Conservation (phyloP, 768 basidiomycete species). For the Boletus sensibilis region DNA sequence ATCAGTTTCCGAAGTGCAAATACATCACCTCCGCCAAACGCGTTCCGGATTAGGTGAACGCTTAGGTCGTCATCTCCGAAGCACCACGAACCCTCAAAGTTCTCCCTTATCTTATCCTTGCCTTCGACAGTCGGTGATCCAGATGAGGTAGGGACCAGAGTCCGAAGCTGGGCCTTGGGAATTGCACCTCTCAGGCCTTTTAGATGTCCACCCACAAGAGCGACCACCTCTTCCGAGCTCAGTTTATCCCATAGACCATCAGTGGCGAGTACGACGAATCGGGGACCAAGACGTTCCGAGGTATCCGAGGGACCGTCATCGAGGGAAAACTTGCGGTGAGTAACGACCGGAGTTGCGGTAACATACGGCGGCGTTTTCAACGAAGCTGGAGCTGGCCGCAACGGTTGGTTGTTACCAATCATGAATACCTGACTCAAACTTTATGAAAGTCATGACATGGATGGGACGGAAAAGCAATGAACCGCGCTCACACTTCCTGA, state of each 20-base stretch:
- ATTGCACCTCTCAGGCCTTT: slow-evolving; percentile 66
- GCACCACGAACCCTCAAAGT: slow-evolving; percentile 57
- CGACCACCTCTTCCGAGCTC: slow-evolving; percentile 82
- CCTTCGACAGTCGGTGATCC: slow-evolving; percentile 62
- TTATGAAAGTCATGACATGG: slow-evolving; percentile 1
- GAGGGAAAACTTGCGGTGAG: slow-evolving; percentile 67
- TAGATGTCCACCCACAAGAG: slow-evolving; percentile 81
- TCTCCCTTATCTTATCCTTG: slow-evolving; percentile 46
- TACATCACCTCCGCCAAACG: slow-evolving; percentile 83
- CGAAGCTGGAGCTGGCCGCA: slow-evolving; percentile 57
- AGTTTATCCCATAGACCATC: slow-evolving; percentile 79
- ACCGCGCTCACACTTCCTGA: slow-evolving; percentile 60
- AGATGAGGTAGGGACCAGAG: slow-evolving; percentile 51
- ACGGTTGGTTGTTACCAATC: slow-evolving; percentile 54
- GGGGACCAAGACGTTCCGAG: slow-evolving; percentile 33
- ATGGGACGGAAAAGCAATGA: background rate
- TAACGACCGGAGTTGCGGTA: slow-evolving; percentile 78
- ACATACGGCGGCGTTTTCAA: slow-evolving; percentile 94
- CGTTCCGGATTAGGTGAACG: slow-evolving; percentile 85
- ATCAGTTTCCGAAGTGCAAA: slow-evolving; percentile 54
- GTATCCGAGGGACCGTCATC: slow-evolving; percentile 26
- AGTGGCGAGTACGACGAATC: slow-evolving; percentile 88
- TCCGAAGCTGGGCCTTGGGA: slow-evolving; percentile 54
- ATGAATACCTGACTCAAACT: slow-evolving; percentile 68
- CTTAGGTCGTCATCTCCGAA: slow-evolving; percentile 79